Evolutionary conservation across 345 rosid species (phyloP), one percentile per base, ranked within the genome.

Genomic region (Corchorus olitorius): DNA sequence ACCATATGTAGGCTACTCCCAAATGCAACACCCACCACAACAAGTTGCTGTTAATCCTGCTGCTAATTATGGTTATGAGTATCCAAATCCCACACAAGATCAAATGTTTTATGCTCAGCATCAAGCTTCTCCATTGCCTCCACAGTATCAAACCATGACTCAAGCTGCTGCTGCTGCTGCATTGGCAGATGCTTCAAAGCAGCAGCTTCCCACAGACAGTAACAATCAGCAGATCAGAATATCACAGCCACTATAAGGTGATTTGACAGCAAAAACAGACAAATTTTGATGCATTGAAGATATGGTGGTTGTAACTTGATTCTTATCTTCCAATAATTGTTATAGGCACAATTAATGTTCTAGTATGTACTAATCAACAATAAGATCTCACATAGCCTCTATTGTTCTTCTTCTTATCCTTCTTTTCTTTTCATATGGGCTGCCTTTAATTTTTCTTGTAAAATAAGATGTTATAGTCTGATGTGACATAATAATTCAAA

Each of bases 111-210:
- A 87, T 37, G 14, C 89, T 46, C 91, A 87, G 73, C 78, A 74
- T 73, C 88, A 87, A 69, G 82, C 70, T 55, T 63, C 81, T 43
- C 86, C 84, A 0, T 62, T 87, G 77, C 90, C 89, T 68, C 82
- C 90, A 20, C 90, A 88, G 69, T 92, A 89, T 80, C 95, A 88
- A 74, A 89, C 86, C 76, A 84, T 90, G 95, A 88, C 82, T 4
- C 80, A 88, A 22, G 89, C 92, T 0, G 84, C 90, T 66, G 88
- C 86, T 0, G 84, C 75, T 13, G 89, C 86, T 0, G 88, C 85
- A 48, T 70, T 88, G 54, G 85, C 92, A 0, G 94, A 92, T 75
- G 81, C 90, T 82, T 85, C 96, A 1, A 85, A 81, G 50, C 93
- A 81, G 50, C 93, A 86, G 78, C 76, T 84, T 54, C 84, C 77